phyloP scores from a whole-genome alignment of 805 yeast species.

The Starmerella bacillaris region DNA sequence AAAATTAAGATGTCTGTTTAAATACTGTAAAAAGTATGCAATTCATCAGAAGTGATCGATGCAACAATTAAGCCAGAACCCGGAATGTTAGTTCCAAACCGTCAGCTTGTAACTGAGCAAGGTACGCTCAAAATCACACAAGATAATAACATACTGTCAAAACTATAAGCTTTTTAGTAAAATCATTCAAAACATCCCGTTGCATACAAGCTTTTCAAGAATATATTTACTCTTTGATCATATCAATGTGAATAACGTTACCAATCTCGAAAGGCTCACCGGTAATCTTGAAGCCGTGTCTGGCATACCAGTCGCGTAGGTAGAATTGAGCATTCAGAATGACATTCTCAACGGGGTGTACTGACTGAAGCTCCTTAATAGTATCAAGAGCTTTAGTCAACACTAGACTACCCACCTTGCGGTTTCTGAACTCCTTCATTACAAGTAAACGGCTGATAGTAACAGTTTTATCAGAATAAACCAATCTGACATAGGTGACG shows the following conservation, averaged over 20 bases:
- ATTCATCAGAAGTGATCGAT: too few species aligned
- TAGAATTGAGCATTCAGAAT: constrained; percentile 1
- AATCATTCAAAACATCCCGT: too few species aligned
- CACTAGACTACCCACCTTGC: background rate
- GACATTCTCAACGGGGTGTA: background rate
- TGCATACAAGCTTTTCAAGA: too few species aligned
- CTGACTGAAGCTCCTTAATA: background rate
- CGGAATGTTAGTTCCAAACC: too few species aligned
- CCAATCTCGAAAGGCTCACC: constrained; percentile 1
- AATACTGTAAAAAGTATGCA: too few species aligned
- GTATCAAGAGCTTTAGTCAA: background rate
- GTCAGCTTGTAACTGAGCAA: too few species aligned
- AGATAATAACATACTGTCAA: too few species aligned
- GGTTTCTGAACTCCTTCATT: background rate
- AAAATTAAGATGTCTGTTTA: too few species aligned
- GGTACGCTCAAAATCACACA: too few species aligned
- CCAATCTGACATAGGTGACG: constrained; percentile 7
- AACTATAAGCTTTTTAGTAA: too few species aligned
- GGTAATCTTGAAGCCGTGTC: background rate
- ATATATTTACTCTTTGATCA: background rate
- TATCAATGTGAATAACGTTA: background rate
- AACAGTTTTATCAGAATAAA: constrained; percentile 3
- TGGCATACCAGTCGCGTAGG: constrained; percentile 1
- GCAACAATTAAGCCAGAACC: too few species aligned
- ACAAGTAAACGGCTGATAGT: background rate